A percentile compares a stretch with the other conserved stretches of the same genome.
Conservation (phyloP, 345 rosid species). For the Populus nigra region DNA sequence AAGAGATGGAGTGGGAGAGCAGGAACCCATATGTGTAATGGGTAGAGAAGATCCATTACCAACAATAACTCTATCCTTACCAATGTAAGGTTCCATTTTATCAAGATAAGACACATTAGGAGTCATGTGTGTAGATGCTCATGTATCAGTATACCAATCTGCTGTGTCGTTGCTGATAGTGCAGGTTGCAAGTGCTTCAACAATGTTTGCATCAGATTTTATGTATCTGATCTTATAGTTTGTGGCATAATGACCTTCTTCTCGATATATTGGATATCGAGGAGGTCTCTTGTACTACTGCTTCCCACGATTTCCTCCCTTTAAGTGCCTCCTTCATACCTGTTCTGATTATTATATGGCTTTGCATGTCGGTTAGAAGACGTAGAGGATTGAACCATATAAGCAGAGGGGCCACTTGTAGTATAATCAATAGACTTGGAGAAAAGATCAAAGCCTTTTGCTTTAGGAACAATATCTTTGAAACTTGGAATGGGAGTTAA, state of each 20-base stretch:
- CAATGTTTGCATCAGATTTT: neutral
- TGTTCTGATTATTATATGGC: neutral
- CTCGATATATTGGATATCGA: neutral
- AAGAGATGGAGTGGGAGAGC: neutral
- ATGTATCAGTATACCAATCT: conserved; percentile 5
- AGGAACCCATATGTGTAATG: neutral
- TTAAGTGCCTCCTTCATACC: neutral
- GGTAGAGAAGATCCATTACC: conserved; percentile 13
- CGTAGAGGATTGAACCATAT: no score
- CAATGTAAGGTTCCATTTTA: neutral
- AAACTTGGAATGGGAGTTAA: neutral
- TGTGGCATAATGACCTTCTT: conserved; percentile 2
- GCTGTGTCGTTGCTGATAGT: accelerated
- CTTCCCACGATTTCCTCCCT: neutral
- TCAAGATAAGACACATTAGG: neutral
- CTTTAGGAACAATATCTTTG: neutral
- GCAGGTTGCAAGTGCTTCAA: neutral
- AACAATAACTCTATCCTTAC: conserved; percentile 10
- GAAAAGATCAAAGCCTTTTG: neutral
- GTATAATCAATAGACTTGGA: neutral
- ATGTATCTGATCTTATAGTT: neutral
- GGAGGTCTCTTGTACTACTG: neutral
- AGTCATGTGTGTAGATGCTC: neutral
- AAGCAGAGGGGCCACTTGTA: no score
- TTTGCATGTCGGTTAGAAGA: neutral